These are phyloP conservation scores for Crotalaria pallida DNA, from an alignment of 306 rosid species.

Conservation along the genomic window DNA sequence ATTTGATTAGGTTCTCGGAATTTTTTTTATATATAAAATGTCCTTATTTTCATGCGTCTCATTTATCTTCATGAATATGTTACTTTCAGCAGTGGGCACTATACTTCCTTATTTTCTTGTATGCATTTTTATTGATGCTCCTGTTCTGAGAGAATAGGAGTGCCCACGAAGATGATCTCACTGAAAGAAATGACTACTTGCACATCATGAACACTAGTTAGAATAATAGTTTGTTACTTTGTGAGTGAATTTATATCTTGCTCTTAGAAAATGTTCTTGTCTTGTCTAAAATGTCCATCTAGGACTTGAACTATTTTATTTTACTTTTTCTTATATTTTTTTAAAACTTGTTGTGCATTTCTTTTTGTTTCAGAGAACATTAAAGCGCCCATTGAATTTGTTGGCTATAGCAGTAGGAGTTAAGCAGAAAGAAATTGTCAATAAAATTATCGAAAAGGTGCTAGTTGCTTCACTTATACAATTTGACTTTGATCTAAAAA, in stretches of 20 bases:
- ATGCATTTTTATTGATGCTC: background rate
- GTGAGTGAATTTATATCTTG: background rate
- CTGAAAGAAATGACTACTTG: background rate
- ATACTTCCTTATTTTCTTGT: background rate
- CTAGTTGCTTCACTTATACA: conserved; percentile 7
- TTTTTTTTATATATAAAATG: background rate
- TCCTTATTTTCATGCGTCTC: background rate
- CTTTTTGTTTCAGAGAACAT: conserved; percentile 34
- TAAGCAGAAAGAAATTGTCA: conserved; percentile 68
- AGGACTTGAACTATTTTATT: background rate
- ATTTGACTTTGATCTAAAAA: background rate
- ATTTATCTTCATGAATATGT: background rate
- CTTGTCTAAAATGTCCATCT: background rate
- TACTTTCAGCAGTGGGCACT: background rate
- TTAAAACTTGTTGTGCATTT: background rate
- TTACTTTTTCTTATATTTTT: background rate
- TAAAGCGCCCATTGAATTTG: conserved; percentile 50
- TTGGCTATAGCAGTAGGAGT: conserved; percentile 86
- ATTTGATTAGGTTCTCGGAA: background rate
- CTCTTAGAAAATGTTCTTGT: background rate
- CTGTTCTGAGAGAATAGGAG: background rate
- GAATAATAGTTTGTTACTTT: background rate
- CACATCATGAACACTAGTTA: background rate
- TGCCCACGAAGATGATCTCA: background rate
- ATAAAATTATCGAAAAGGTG: conserved; percentile 71